These are phyloP conservation scores for Fusarium stilboides DNA, from an alignment of 2,329 filamentous ascomycete species.

Conservation along the genomic window DNA sequence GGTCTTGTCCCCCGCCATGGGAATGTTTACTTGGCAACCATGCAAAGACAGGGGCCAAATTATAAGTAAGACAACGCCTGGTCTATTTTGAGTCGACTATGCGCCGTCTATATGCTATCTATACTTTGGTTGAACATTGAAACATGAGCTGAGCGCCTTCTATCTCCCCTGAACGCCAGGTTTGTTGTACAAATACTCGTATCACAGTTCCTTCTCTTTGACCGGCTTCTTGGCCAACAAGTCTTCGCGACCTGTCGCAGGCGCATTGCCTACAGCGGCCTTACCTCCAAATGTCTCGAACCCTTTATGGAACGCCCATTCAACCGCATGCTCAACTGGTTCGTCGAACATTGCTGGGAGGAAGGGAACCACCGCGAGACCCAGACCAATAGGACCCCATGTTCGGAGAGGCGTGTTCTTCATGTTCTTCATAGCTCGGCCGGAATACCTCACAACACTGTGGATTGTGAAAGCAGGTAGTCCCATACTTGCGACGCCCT, in stretches of 20 bases:
- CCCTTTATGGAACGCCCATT: slow-evolving; percentile 89
- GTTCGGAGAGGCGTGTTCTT: slow-evolving; percentile 84
- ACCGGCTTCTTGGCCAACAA: slow-evolving; percentile 56
- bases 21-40: slow-evolving; percentile 4
- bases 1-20: slow-evolving; percentile 28
- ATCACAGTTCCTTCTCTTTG: slow-evolving; percentile 64
- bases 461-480: slow-evolving; percentile 95
- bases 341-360: slow-evolving; percentile 89
- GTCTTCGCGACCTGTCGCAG: slow-evolving; percentile 66
- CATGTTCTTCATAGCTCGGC: slow-evolving; percentile 84
- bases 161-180: slow-evolving; percentile 33
- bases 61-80: not conserved
- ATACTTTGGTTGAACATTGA: slow-evolving; percentile 13
- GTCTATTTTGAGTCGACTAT: not conserved
- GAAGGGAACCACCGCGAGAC: slow-evolving; percentile 83
- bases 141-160: slow-evolving; percentile 47
- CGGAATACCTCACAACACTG: slow-evolving; percentile 91
- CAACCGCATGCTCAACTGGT: slow-evolving; percentile 91
- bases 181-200: slow-evolving; percentile 21
- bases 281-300: slow-evolving; percentile 81
- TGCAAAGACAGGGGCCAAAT: slow-evolving; percentile 6
- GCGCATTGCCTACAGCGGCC: slow-evolving; percentile 68
- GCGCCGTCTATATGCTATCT: slow-evolving; percentile 1
- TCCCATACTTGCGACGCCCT: slow-evolving; percentile 92
- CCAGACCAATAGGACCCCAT: slow-evolving; percentile 91